Conservation (phyloP, 257 asterid species). For the Avicennia marina region DNA sequence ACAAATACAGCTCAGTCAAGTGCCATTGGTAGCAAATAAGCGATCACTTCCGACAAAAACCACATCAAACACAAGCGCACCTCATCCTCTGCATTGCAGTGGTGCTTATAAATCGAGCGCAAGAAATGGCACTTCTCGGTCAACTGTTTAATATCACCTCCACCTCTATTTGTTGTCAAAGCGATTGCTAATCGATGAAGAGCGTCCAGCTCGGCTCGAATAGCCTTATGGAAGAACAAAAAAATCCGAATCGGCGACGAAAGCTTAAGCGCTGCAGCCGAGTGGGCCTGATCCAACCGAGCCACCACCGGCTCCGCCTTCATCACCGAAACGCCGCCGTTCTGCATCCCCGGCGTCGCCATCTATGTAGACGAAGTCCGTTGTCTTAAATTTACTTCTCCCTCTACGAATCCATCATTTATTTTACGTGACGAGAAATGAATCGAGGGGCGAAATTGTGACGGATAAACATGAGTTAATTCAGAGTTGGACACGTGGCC, state of each 20-base stretch:
- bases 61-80: constrained; percentile 8
- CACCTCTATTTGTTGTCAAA: constrained; percentile 42
- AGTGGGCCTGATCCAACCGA: constrained; percentile 28
- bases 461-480: no score
- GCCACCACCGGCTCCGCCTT: constrained; percentile 25
- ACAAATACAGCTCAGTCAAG: neutral
- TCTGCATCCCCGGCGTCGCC: constrained; percentile 51
- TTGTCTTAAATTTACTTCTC: neutral
- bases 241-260: constrained; percentile 73
- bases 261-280: constrained; percentile 21
- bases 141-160: constrained; percentile 53
- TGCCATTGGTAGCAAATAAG: neutral
- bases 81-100: constrained; percentile 92
- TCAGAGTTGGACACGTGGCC: no score
- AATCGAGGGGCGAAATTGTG: no score
- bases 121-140: constrained; percentile 49
- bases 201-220: constrained; percentile 62
- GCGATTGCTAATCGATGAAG: constrained; percentile 61
- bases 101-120: constrained; percentile 72
- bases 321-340: constrained; percentile 39
- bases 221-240: constrained; percentile 71
- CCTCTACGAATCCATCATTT: no score
- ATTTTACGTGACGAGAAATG: no score
- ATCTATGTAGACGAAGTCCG: neutral
- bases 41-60: neutral